Conservation (phyloP, 805 yeast genomes). For the Schizosaccharomyces octosporus region DNA sequence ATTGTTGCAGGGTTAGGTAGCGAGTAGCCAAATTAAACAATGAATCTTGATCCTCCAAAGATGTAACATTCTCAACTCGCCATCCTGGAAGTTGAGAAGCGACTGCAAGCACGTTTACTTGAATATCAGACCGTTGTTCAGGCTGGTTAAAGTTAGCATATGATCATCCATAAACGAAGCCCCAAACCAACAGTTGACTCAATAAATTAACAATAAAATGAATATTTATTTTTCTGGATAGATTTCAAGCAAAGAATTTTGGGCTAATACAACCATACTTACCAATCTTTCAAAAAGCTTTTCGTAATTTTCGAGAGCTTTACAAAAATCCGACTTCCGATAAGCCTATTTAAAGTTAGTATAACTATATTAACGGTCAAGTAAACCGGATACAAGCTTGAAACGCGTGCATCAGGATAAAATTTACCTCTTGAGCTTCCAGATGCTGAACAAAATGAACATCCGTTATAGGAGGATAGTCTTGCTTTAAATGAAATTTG, state of each 20-base stretch:
- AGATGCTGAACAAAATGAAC: background rate
- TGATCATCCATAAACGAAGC: too few species aligned
- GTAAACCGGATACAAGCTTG: background rate
- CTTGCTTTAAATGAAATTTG: background rate
- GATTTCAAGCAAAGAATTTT: too few species aligned
- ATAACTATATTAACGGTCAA: background rate
- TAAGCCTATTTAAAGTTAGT: background rate
- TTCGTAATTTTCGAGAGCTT: background rate
- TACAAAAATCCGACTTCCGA: background rate
- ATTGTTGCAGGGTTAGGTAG: background rate
- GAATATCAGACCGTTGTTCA: background rate
- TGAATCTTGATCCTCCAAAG: background rate
- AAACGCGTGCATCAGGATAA: background rate
- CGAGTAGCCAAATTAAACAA: background rate
- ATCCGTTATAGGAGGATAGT: background rate
- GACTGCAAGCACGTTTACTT: background rate
- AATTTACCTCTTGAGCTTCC: background rate
- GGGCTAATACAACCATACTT: background rate
- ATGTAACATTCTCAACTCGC: background rate
- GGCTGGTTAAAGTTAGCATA: background rate
- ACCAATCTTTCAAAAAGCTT: background rate
- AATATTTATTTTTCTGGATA: too few species aligned
- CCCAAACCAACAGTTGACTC: too few species aligned
- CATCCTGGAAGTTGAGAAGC: background rate
- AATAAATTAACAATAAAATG: too few species aligned